Evolutionary conservation across 2,329 filamentous ascomycete species (phyloP), one percentile per base, ranked within the genome.

Genomic region (Botrytis deweyae): DNA sequence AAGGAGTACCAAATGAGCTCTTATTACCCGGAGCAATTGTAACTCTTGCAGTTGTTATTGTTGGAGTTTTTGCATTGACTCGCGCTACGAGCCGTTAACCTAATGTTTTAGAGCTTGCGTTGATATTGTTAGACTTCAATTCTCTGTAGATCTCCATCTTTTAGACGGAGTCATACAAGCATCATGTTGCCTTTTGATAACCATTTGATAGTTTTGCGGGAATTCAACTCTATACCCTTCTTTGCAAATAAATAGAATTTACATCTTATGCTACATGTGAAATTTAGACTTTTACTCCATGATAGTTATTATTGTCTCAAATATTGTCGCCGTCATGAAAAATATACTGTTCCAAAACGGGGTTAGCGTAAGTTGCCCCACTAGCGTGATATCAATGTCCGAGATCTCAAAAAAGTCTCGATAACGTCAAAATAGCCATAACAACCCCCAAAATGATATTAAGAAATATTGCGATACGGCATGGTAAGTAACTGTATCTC

Each of bases 11-110:
- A 14, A 99, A 99, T 81, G 96, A 99, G 80, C 86, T 98, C 72
- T 86, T 99, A 29, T 88, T 98, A 61, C 96, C 96, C 0, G 96
- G 96, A 77, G 96, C 96, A 33, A 95, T 99, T 81, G 94, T 96
- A 73, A 95, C 95, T n/a, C 84, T 99, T 80, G 96, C 95, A 16
- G 93, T 97, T 62, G 95, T 97, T 55, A 97, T 99, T 83, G 87
- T 97, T 59, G 93, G 93, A 77, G 95, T 98, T 18, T 99, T 99
- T 84, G 91, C 94, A 61, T 90, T 99, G 79, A 91, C 93, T 75
- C 90, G 94, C 77, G 85, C 91, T 61, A 87, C 84, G 25, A 86
- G 83, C 75, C 84, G 86, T 79, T 85, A 82, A 79, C 75, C 72
- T 74, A 72, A 70, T 75, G 70, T 71, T 62, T 72, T 58, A 64